Evolutionary conservation across 306 rosid species (phyloP), one percentile per base, ranked within the genome.

Genomic region (Senna siamea): DNA sequence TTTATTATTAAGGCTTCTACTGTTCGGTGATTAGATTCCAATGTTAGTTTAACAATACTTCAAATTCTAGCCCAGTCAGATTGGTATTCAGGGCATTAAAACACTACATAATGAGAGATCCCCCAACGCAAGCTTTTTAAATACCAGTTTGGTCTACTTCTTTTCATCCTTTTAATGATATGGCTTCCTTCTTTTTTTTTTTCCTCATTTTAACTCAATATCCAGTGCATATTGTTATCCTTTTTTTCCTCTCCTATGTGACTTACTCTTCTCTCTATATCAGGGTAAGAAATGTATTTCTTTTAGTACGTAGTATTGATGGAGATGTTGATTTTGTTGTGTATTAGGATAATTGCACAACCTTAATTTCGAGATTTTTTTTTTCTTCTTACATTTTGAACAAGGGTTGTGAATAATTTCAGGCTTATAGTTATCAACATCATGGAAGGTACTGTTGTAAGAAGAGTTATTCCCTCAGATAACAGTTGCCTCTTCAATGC

Each of bases 401-500:
- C 38, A 48, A 43, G 15, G 19, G 30, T 76, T 79, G 71, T 46
- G 44, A 73, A 61, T 35, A 23, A 52, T 28, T 83, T 70, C 55
- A 78, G 87, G 83, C 73, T 30, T 54, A 40, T 50, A 78, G 3
- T 6, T 28, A 40, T 51, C 53, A 47, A 17, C 51, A 55, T 41
- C 41, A 88, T 85, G 94, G 94, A 89, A 70, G 94, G 89, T 15
- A 34, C 56, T 37, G 65, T 89, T 20, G 81, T 69, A 58, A 87
- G 94, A 83, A 89, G 91, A 80, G 88, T 87, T 37, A 89, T 87
- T 74, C 91, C 89, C 69, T 87, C 94, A 6, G 94, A 89, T 77
- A 92, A 95, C 76, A 92, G 97, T 79, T 95, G 99, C 76, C 90
- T 95, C 76, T 95, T 95, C 70, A 95, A 95, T 77, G 99, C 99